Base-by-base conservation (phyloP, 2,329 filamentous ascomycete genomes). In the Sporothrix schenckii region DNA sequence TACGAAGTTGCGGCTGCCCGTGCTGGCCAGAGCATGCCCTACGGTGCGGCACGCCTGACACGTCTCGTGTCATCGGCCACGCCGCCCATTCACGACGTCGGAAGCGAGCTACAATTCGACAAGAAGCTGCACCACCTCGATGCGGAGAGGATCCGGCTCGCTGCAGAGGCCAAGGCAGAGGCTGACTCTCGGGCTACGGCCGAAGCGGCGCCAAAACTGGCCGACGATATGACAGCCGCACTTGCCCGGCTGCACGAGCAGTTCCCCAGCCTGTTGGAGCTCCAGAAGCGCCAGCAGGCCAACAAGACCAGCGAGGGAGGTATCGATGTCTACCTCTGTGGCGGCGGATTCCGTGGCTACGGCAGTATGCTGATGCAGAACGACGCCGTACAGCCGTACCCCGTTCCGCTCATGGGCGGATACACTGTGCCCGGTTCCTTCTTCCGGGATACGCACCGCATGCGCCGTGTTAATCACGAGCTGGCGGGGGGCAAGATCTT, bases 331-430 rank as follows among this genome's bases (percentile, higher is more conserved):
- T 97, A 94, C 78, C 88, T 97, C 70, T 97, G 92, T 73, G 94
- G 94, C 56, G 94, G 94, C 30, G 94, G 94, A 0, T 97, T 97
- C 77, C 85, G 94, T 49, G 94, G 94, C 19, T 97, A 96, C 84
- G 94, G 93, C 7, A 96, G 92, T 79, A 89, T 97, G 76, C 84
- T 97, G 68, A 94, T 97, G 91, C 89, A 91, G 77, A 86, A 87
- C 74, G 91, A 94, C 75, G 80, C 83, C 6, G 86, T 92, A 56
- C 83, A 86, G 69, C 92, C 92, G 0, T 97, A 97, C 78, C 94
- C 94, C 0, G 91, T 97, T 34, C 88, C 92, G 0, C 89, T 91
- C 24, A 90, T 95, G 78, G 94, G 93, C 72, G 90, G 91, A 1
- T 97, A 95, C 79, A 87, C 84, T 10, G 91, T 89, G 0, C 79